phyloP scores from a whole-genome alignment of 495 filamentous ascomycete genomes.

The Penicillium chermesinum region DNA sequence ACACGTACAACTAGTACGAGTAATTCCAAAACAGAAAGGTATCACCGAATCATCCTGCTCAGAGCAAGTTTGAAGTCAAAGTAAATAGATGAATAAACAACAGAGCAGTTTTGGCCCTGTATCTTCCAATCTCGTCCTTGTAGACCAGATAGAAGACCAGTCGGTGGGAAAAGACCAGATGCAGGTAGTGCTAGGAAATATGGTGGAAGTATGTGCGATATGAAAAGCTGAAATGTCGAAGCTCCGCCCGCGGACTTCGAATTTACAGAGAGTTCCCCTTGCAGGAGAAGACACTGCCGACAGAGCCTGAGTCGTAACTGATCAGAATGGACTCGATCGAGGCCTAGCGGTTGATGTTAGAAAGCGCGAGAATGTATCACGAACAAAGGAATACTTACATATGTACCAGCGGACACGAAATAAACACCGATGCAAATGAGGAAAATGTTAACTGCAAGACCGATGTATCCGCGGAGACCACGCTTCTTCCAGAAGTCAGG shows the following conservation, averaged over 20 bases:
- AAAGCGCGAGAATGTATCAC: slow-evolving; percentile 1
- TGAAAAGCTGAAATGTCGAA: not conserved
- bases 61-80: too few species aligned
- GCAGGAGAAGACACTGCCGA: not conserved
- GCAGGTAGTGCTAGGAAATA: slow-evolving; percentile 29
- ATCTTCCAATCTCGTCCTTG: too few species aligned
- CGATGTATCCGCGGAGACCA: slow-evolving; percentile 56
- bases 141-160: too few species aligned
- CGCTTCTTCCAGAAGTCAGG: slow-evolving; percentile 53
- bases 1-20: too few species aligned
- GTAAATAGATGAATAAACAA: too few species aligned
- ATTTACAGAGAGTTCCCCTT: not conserved
- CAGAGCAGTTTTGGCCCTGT: not conserved
- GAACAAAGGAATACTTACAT: slow-evolving; percentile 49
- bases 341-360: slow-evolving; percentile 25
- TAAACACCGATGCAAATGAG: slow-evolving; percentile 69
- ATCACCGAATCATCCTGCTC: too few species aligned
- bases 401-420: slow-evolving; percentile 73
- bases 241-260: not conserved
- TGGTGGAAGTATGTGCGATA: not conserved
- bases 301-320: slow-evolving; percentile 12
- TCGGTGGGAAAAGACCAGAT: not conserved
- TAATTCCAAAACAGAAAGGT: too few species aligned
- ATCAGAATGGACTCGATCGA: slow-evolving; percentile 61
- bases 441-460: slow-evolving; percentile 59